Base-by-base conservation (phyloP, 2,329 filamentous ascomycete genomes). In the Mycosphaerelloides madeirae region DNA sequence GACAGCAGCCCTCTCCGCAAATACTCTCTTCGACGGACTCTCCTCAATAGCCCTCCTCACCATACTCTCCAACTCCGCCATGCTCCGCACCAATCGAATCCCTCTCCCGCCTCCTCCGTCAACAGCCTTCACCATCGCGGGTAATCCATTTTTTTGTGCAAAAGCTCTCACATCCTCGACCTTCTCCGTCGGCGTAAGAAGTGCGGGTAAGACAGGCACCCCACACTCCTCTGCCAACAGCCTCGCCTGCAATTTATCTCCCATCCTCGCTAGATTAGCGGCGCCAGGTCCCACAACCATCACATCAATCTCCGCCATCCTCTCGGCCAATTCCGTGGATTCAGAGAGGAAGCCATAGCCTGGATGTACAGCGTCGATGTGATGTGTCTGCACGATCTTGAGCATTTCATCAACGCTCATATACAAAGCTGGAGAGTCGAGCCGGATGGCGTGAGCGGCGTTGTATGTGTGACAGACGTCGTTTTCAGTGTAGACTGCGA, bases 311-410 rank as follows among this genome's bases (percentile, higher is more conserved):
- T 77, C 71, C 3, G 71, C 64, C 66, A 77, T 71, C 11, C 68
- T 62, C 31, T 36, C 31, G 54, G 74, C 67, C 39, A 81, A 78
- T 0, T 72, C 69, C 2, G 72, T 65, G 16, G 68, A 76, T 54
- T 81, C 78, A 11, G 74, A 77, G 1, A 81, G 65, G 62, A 95
- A 81, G 8, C 78, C 78, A 63, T 81, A 81, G 3, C 77, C 78
- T 0, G 78, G 77, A 57, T 80, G 77, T 0, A 81, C 66, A 2
- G 76, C 68, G 53, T 80, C 75, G 34, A 81, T 77, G 0, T 63
- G 51, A 55, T 80, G 59, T 29, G 74, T 64, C 43, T 71, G 68
- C 3, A 64, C 73, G 18, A 81, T 60, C 0, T 60, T 44, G 6
- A 80, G 58, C 0, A 82, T 60, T 6, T 67, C 59, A 6, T 69